A percentile compares a stretch with the other conserved stretches of the same genome.
Evolutionary conservation across 345 rosid genomes (phyloP).

Genomic region (Gossypium bickii): DNA sequence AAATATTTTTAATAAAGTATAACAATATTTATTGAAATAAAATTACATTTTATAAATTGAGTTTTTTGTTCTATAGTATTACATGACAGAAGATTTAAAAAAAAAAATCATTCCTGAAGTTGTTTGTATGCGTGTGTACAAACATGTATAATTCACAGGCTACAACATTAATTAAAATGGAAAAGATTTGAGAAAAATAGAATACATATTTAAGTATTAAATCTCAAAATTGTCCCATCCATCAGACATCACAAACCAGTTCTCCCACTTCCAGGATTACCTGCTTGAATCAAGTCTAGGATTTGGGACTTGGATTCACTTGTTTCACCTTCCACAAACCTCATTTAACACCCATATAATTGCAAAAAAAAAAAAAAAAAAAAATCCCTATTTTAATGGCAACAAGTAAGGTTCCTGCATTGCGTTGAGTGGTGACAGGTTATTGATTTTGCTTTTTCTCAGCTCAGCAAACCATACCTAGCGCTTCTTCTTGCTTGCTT

Average conservation of each 20-base stretch:
- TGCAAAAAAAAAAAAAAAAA: not conserved
- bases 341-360: conserved; percentile 4
- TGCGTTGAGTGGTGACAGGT: not conserved
- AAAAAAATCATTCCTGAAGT: not conserved
- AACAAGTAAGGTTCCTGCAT: not conserved
- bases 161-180: not conserved
- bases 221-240: not conserved
- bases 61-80: too few relatives aligned
- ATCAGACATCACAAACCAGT: not conserved
- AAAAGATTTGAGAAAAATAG: not conserved
- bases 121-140: not conserved
- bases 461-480: conserved; percentile 2
- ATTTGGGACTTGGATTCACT: not conserved
- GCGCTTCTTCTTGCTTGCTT: conserved; percentile 86
- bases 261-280: not conserved
- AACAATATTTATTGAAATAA: too few relatives aligned
- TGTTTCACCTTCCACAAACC: conserved; percentile 6
- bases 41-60: too few relatives aligned
- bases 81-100: too few relatives aligned
- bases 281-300: not conserved
- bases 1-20: too few relatives aligned
- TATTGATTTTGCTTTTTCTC: not conserved
- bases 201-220: not conserved
- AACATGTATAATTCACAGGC: not conserved
- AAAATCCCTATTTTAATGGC: not conserved